A percentile compares a stretch with the other conserved stretches of the same genome.
Evolutionary conservation across 805 yeast genomes (phyloP).

Genomic region (Naumovozyma dairenensis): DNA sequence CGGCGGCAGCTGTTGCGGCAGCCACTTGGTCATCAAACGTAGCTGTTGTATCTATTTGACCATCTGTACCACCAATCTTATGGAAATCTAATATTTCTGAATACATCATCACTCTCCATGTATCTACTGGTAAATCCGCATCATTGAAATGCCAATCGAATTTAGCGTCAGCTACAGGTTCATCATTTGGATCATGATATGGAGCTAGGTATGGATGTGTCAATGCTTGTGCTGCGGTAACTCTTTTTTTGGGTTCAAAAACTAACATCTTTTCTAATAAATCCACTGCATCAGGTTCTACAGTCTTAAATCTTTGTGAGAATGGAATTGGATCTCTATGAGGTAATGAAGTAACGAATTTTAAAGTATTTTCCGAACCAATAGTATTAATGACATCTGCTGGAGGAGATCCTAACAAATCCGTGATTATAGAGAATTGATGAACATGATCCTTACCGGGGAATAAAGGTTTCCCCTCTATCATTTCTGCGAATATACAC

Average conservation of each 20-base stretch:
- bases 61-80: slow-evolving; percentile 54
- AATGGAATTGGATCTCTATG: slow-evolving; percentile 87
- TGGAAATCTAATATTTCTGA: slow-evolving; percentile 94
- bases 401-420: slow-evolving; percentile 92
- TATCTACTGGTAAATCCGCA: slow-evolving; percentile 93
- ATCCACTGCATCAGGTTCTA: slow-evolving; percentile 82
- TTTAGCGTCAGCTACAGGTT: slow-evolving; percentile 84
- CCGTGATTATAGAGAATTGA: slow-evolving; percentile 94
- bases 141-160: slow-evolving; percentile 98
- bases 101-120: slow-evolving; percentile 99
- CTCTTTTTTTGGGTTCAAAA: slow-evolving; percentile 90
- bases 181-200: slow-evolving; percentile 95
- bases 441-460: slow-evolving; percentile 98
- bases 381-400: slow-evolving; percentile 92
- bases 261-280: slow-evolving; percentile 81
- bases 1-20: slow-evolving; percentile 31
- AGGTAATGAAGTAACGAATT: slow-evolving; percentile 90
- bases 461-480: slow-evolving; percentile 91
- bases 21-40: slow-evolving; percentile 31
- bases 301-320: slow-evolving; percentile 64
- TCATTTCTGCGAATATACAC: slow-evolving; percentile 95
- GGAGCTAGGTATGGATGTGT: slow-evolving; percentile 88
- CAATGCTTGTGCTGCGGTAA: slow-evolving; percentile 84
- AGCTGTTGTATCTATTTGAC: slow-evolving; percentile 28
- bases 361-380: slow-evolving; percentile 87